phyloP scores from a whole-genome alignment of 768 basidiomycete genomes.

The Lentinula sp. region DNA sequence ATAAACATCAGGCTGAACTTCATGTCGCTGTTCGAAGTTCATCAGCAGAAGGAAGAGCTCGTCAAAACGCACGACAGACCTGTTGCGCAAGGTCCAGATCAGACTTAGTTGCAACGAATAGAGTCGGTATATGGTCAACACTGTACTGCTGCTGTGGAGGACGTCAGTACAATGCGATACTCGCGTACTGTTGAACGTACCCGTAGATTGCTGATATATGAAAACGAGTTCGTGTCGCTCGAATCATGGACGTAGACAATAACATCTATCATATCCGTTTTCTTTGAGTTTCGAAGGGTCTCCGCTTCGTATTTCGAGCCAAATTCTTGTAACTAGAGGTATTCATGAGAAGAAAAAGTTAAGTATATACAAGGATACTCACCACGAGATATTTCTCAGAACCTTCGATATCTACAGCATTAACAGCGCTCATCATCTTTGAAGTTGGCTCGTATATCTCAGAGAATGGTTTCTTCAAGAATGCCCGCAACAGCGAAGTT shows the following conservation, averaged over 20 bases:
- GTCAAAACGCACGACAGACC: conserved; percentile 33
- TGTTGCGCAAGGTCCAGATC: conserved; percentile 96
- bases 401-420: conserved; percentile 90
- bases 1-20: conserved; percentile 98
- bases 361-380: conserved; percentile 25
- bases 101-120: conserved; percentile 99
- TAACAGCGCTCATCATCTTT: conserved; percentile 88
- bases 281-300: conserved; percentile 81
- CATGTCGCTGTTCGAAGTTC: conserved; percentile 62
- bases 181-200: conserved; percentile 32
- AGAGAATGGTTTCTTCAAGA: conserved; percentile 77
- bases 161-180: conserved; percentile 10
- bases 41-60: neutral
- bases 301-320: conserved; percentile 94
- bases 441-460: conserved; percentile 82
- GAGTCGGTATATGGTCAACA: conserved; percentile 87
- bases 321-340: conserved; percentile 85
- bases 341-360: neutral
- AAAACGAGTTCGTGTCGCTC: conserved; percentile 97
- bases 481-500: conserved; percentile 78
- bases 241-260: conserved; percentile 96
- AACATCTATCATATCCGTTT: conserved; percentile 88
- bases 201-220: conserved; percentile 93
- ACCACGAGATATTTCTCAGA: conserved; percentile 96
- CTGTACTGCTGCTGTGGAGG: conserved; percentile 87